Evolutionary conservation across 345 rosid species (phyloP).

Genomic region (Turritis glabra): DNA sequence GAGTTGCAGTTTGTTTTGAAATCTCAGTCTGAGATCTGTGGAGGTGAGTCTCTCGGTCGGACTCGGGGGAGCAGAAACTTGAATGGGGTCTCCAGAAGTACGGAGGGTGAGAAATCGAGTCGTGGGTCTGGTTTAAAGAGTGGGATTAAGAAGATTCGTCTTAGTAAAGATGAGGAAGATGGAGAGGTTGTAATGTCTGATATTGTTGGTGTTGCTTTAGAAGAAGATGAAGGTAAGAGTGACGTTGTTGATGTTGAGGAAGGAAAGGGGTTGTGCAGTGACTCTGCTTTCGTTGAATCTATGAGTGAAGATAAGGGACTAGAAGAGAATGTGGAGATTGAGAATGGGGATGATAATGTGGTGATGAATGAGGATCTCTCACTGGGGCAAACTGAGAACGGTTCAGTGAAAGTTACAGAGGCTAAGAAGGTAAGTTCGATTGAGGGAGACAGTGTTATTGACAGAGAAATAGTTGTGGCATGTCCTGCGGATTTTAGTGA

Average conservation of each 20-base stretch:
- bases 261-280: slow-evolving; percentile 37
- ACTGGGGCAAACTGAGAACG: background rate
- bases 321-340: slow-evolving; percentile 24
- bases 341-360: background rate
- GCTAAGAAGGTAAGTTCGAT: background rate
- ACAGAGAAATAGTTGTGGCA: slow-evolving; percentile 4
- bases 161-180: slow-evolving; percentile 29
- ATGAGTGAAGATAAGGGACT: slow-evolving; percentile 27
- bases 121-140: slow-evolving; percentile 13
- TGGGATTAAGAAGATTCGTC: slow-evolving; percentile 31
- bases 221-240: slow-evolving; percentile 74
- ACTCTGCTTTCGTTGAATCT: slow-evolving; percentile 20
- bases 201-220: slow-evolving; percentile 31
- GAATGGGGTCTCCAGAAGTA: background rate
- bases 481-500: slow-evolving; percentile 33
- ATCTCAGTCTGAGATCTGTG: slow-evolving; percentile 81
- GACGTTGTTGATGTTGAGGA: slow-evolving; percentile 68
- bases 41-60: slow-evolving; percentile 61
- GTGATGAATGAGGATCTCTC: background rate
- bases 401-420: background rate
- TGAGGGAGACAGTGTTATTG: slow-evolving; percentile 11
- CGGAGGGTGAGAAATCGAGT: slow-evolving; percentile 41
- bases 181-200: slow-evolving; percentile 28
- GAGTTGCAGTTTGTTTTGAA: slow-evolving; percentile 82
- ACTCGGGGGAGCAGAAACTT: slow-evolving; percentile 55